These are phyloP conservation scores for Dactylellina cionopaga DNA, from an alignment of 2,329 filamentous ascomycete species.

Conservation along the genomic window DNA sequence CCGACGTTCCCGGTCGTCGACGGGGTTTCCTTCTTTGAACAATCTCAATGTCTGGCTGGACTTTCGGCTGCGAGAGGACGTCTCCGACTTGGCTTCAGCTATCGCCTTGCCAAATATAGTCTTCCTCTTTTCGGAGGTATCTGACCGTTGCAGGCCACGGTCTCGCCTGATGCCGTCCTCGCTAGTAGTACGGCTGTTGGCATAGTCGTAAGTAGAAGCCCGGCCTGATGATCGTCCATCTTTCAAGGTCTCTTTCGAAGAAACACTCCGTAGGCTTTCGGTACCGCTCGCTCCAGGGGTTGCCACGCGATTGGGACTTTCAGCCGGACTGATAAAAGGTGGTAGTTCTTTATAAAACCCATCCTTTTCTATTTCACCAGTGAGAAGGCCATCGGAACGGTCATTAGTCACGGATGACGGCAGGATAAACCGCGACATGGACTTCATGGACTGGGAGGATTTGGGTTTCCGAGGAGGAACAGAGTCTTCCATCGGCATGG, in stretches of 20 bases:
- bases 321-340: constrained; percentile 41
- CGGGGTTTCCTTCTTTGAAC: constrained; percentile 69
- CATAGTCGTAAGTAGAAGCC: constrained; percentile 31
- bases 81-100: constrained; percentile 48
- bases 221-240: constrained; percentile 39
- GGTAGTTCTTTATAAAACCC: constrained; percentile 31
- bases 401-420: constrained; percentile 37
- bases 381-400: constrained; percentile 14
- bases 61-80: constrained; percentile 70
- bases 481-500: constrained; percentile 26
- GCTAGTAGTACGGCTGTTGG: constrained; percentile 26
- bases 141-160: constrained; percentile 24
- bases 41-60: constrained; percentile 74
- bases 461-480: constrained; percentile 29
- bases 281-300: constrained; percentile 27
- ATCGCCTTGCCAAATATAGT: constrained; percentile 49
- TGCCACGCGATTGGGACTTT: constrained; percentile 26
- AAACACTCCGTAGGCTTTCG: constrained; percentile 25
- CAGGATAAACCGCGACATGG: constrained; percentile 48
- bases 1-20: constrained; percentile 55
- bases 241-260: constrained; percentile 47
- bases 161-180: constrained; percentile 26
- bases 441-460: constrained; percentile 36
- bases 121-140: constrained; percentile 45
- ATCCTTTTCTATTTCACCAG: constrained; percentile 21